Conservation (phyloP, 192 early-diverging fungal species). For the Martensiomyces pterosporus region DNA sequence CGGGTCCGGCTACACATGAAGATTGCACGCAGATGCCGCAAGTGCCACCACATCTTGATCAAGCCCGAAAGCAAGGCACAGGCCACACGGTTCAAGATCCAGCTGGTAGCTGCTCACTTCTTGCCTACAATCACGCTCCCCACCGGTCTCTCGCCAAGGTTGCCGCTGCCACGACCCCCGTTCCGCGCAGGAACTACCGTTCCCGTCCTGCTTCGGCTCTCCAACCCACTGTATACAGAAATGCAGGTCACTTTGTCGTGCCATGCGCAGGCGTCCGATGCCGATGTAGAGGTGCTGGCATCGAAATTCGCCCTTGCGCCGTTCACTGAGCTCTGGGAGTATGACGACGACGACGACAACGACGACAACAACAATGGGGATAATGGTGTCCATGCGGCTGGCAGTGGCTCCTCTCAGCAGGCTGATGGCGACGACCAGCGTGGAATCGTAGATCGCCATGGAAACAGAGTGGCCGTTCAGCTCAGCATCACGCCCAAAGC, state of each 20-base stretch:
- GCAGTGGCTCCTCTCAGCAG: neutral
- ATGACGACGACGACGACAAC: constrained; percentile 59
- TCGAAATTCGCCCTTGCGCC: constrained; percentile 65
- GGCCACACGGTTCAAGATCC: constrained; percentile 82
- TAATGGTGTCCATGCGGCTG: constrained; percentile 3
- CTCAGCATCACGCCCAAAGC: constrained; percentile 26
- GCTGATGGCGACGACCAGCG: neutral
- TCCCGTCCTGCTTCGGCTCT: constrained; percentile 63
- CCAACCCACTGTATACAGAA: constrained; percentile 76
- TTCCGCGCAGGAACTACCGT: constrained; percentile 41
- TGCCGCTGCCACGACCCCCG: constrained; percentile 21
- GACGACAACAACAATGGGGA: constrained; percentile 37
- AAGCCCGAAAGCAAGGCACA: constrained; percentile 93
- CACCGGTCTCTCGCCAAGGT: constrained; percentile 11
- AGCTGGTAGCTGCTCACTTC: constrained; percentile 76
- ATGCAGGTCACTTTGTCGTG: constrained; percentile 57
- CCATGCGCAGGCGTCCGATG: constrained; percentile 23
- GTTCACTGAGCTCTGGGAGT: constrained; percentile 78
- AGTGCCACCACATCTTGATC: constrained; percentile 84
- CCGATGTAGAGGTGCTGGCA: constrained; percentile 55
- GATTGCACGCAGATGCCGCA: constrained; percentile 77
- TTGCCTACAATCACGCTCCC: constrained; percentile 70
- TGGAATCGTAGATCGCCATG: constrained; percentile 41
- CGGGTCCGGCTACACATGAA: constrained; percentile 85
- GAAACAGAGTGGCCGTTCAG: constrained; percentile 42